These are phyloP conservation scores for Coleophoma cylindrospora DNA, from an alignment of 2,329 filamentous ascomycete genomes.

Conservation along the genomic window DNA sequence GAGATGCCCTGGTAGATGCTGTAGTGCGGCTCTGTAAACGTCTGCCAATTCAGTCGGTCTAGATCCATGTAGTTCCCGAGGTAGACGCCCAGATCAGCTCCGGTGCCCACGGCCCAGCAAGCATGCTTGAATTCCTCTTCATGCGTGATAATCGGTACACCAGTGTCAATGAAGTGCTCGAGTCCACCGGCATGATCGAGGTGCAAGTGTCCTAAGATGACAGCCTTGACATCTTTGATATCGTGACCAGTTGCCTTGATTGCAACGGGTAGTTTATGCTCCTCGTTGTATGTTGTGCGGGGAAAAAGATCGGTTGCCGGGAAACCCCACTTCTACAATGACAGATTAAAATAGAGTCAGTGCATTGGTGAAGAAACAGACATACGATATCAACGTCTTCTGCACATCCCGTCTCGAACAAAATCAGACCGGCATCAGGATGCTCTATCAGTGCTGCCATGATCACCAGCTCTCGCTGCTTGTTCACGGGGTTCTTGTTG, in stretches of 20 bases:
- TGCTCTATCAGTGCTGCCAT: neutral
- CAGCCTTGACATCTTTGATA: constrained; percentile 36
- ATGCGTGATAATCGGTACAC: constrained; percentile 36
- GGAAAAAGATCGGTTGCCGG: neutral
- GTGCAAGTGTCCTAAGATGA: constrained; percentile 38
- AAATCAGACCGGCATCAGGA: neutral
- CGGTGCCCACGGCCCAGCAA: constrained; percentile 33
- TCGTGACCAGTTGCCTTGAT: constrained; percentile 11
- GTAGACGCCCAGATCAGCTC: constrained; percentile 29
- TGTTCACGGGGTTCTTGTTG: neutral
- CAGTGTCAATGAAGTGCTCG: constrained; percentile 32
- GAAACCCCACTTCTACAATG: neutral
- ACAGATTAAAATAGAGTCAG: too few relatives aligned
- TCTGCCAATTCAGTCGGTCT: constrained; percentile 32
- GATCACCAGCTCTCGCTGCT: neutral
- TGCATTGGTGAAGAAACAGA: neutral
- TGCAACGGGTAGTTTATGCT: neutral
- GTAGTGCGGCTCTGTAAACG: constrained; percentile 27
- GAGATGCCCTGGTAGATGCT: constrained; percentile 29
- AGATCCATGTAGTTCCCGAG: constrained; percentile 26
- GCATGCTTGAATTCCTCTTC: constrained; percentile 37
- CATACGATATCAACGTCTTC: neutral
- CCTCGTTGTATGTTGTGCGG: neutral
- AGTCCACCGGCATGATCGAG: constrained; percentile 39
- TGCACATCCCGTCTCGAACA: neutral